Conservation (phyloP, 768 basidiomycete species). For the Naganishia antarctica region DNA sequence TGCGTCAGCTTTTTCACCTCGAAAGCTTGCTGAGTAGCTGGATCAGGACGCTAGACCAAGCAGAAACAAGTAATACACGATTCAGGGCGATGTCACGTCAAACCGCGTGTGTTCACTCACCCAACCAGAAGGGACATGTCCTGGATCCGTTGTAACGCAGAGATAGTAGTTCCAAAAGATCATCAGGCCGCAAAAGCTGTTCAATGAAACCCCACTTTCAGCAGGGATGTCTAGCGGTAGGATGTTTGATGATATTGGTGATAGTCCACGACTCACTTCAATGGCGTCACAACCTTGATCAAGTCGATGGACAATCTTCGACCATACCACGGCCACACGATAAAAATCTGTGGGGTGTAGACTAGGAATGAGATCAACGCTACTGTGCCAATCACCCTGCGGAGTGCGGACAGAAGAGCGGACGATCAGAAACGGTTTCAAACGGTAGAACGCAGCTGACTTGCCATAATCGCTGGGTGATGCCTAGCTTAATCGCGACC, state of each 20-base stretch:
- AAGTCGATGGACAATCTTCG: conserved; percentile 67
- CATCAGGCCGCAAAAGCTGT: conserved; percentile 68
- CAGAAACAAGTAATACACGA: not conserved
- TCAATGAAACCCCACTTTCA: not conserved
- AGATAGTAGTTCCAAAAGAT: conserved; percentile 84
- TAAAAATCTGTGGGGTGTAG: conserved; percentile 79
- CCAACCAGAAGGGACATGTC: conserved; percentile 70
- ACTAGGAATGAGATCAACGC: conserved; percentile 64
- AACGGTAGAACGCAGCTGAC: not conserved
- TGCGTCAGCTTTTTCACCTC: conserved; percentile 89
- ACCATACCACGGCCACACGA: conserved; percentile 92
- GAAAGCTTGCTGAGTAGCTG: conserved; percentile 61
- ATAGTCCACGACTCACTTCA: conserved; percentile 69
- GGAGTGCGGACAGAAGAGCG: not conserved
- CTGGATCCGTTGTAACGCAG: conserved; percentile 77
- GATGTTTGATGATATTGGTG: not conserved
- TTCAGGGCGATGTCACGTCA: no score
- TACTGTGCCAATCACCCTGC: conserved; percentile 49
- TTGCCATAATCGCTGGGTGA: conserved; percentile 3
- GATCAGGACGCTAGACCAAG: conserved; percentile 65
- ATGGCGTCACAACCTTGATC: conserved; percentile 70
- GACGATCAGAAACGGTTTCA: not conserved
- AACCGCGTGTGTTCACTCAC: conserved; percentile 52
- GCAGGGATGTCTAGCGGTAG: not conserved
- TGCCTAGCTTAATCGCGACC: conserved; percentile 18